Base-by-base conservation (phyloP, 2,329 filamentous ascomycete genomes). In the Scedosporium minutisporum region DNA sequence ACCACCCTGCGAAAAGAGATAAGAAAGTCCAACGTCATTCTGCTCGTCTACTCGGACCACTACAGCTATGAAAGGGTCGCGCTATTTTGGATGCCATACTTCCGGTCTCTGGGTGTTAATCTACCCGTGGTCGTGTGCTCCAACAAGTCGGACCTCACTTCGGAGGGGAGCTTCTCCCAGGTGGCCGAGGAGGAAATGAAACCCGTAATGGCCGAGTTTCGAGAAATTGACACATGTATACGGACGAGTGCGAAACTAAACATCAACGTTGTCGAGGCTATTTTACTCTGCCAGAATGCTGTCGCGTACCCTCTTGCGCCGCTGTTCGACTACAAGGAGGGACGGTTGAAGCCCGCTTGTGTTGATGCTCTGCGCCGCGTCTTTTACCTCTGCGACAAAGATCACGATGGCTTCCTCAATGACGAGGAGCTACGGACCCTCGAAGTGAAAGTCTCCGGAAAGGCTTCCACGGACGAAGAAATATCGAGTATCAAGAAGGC, bases 11-110 rank as follows among this genome's bases (percentile, higher is more conserved):
- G 93, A 65, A 95, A 95, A 73, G 95, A 97, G 77, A 93, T 99
- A 65, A 87, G 95, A 66, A 97, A 97, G 75, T 95, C 89, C 71
- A 99, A 97, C 73, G 93, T 97, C 67, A 97, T 99, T 66, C 82
- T 97, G 18, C 85, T 99, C 53, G 93, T 99, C 62, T 99, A 99
- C 75, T 93, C 93, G 67, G 95, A 99, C 74, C 93, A 97, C 76
- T 99, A 99, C 79, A 97, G 93, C 81, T 99, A 97, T 78, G 95
- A 99, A 73, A 83, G 95, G 44, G 93, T 99, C 3, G 95, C 93
- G 3, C 81, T 99, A 57, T 99, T 97, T 75, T 99, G 95, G 95
- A 89, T 99, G 84, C 95, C 95, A 10, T 96, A 97, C 75, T 97
- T 99, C 72, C 89, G 95, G 65, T 96, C 93, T 3, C 84, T 99